A percentile compares a stretch with the other conserved stretches of the same genome.
phyloP scores from a whole-genome alignment of 2,329 filamentous ascomycete species.

The Clarireedia homoeocarpa region DNA sequence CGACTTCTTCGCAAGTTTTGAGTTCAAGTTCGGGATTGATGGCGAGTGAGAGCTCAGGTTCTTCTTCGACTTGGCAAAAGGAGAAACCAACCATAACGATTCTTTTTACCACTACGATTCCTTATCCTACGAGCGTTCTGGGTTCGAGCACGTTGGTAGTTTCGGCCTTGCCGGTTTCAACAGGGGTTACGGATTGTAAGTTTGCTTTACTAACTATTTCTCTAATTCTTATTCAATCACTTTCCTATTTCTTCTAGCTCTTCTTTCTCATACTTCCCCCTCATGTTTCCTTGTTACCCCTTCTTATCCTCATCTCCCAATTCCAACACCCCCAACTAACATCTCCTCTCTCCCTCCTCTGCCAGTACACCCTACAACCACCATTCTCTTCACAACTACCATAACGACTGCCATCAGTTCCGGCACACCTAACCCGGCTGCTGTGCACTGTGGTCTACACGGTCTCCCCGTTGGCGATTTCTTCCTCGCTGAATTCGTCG shows the following conservation, averaged over 20 bases:
- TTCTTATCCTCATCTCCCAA: not conserved
- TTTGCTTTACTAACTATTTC: too few species aligned
- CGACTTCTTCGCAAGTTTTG: not conserved
- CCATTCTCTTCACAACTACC: conserved; percentile 27
- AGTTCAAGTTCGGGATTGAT: not conserved
- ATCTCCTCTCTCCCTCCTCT: conserved; percentile 11
- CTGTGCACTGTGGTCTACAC: conserved; percentile 34
- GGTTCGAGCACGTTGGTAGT: too few species aligned
- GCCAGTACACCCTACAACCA: conserved; percentile 16
- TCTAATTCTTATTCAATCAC: too few species aligned
- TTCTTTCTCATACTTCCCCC: too few species aligned
- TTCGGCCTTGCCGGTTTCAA: too few species aligned
- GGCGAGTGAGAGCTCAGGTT: not conserved
- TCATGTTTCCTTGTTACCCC: not conserved
- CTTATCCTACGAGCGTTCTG: not conserved
- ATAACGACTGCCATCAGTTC: conserved; percentile 25
- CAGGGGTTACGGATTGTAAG: too few species aligned
- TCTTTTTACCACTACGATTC: not conserved
- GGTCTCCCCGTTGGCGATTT: conserved; percentile 31
- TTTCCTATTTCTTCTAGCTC: not conserved
- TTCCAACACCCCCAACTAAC: conserved; percentile 26
- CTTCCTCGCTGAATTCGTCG: conserved; percentile 33
- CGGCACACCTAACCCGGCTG: conserved; percentile 26
- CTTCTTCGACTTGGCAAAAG: not conserved
- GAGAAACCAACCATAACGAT: not conserved